Percentiles rank a stretch among this genome's conserved stretches.
Conservation (phyloP, 2,329 filamentous ascomycete species). For the Pseudogymnoascus sp. region DNA sequence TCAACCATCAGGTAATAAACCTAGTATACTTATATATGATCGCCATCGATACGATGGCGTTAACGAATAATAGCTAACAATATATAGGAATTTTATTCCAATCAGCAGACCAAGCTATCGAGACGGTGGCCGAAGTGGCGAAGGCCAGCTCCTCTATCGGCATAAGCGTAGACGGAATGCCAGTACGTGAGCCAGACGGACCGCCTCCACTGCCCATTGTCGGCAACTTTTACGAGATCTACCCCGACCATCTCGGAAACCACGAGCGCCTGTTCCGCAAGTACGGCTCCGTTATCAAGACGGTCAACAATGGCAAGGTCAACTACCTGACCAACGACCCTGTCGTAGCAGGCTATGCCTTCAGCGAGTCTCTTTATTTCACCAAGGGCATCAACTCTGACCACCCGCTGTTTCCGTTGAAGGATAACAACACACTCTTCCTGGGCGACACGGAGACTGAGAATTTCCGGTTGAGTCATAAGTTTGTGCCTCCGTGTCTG, state of each 20-base stretch:
- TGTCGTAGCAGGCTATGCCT: conserved; percentile 25
- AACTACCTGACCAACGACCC: conserved; percentile 32
- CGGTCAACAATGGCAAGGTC: conserved; percentile 29
- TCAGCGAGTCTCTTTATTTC: conserved; percentile 30
- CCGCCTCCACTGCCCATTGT: conserved; percentile 29
- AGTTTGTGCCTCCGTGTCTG: conserved; percentile 17
- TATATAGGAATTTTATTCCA: conserved; percentile 15
- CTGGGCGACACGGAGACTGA: conserved; percentile 16
- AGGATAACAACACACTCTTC: conserved; percentile 15
- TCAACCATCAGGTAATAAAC: conserved; percentile 12
- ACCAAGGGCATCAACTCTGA: conserved; percentile 28
- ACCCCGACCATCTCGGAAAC: conserved; percentile 35
- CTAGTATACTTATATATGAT: neutral
- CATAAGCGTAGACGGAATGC: conserved; percentile 15
- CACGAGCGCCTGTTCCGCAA: conserved; percentile 32
- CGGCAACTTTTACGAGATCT: conserved; percentile 32
- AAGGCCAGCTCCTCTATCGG: conserved; percentile 13
- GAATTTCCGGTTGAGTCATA: conserved; percentile 14
- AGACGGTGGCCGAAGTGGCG: conserved; percentile 13
- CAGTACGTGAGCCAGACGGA: conserved; percentile 17
- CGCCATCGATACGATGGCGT: neutral
- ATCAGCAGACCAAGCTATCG: conserved; percentile 14
- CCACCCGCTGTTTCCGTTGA: conserved; percentile 17
- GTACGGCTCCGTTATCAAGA: conserved; percentile 32
- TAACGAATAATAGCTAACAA: neutral